phyloP scores from a whole-genome alignment of 2,329 filamentous ascomycete species.

The Scleromitrula shiraiana region DNA sequence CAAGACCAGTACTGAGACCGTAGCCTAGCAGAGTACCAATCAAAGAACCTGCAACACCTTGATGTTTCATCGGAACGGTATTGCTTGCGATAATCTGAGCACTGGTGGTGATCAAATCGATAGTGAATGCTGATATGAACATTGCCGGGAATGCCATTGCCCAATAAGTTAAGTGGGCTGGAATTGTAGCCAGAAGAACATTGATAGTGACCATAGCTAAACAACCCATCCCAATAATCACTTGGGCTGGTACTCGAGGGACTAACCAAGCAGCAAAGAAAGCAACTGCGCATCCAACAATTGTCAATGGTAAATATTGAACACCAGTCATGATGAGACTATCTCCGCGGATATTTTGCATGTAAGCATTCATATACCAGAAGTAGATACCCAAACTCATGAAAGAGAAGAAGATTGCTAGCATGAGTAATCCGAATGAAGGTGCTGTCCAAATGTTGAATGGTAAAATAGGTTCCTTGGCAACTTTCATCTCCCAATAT shows the following conservation, averaged over 20 bases:
- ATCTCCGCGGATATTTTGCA: conserved; percentile 35
- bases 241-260: conserved; percentile 38
- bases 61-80: conserved; percentile 37
- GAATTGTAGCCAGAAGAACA: conserved; percentile 37
- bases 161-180: conserved; percentile 38
- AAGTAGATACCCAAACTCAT: conserved; percentile 34
- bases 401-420: conserved; percentile 15
- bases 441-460: conserved; percentile 21
- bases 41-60: conserved; percentile 42
- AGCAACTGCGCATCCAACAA: conserved; percentile 33
- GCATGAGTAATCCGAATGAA: conserved; percentile 15
- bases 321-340: conserved; percentile 34
- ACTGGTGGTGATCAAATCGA: conserved; percentile 43
- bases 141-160: conserved; percentile 35
- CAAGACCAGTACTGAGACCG: conserved; percentile 35
- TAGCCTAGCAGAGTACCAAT: conserved; percentile 38
- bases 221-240: conserved; percentile 37
- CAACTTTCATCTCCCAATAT: conserved; percentile 15
- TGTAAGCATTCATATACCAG: conserved; percentile 42
- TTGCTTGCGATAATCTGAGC: conserved; percentile 48
- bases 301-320: conserved; percentile 35
- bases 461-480: conserved; percentile 18
- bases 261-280: conserved; percentile 38
- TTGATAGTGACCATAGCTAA: conserved; percentile 26
- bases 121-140: conserved; percentile 33